phyloP scores from a whole-genome alignment of 129 eudicot genomes.

The Ambrosia artemisiifolia region DNA sequence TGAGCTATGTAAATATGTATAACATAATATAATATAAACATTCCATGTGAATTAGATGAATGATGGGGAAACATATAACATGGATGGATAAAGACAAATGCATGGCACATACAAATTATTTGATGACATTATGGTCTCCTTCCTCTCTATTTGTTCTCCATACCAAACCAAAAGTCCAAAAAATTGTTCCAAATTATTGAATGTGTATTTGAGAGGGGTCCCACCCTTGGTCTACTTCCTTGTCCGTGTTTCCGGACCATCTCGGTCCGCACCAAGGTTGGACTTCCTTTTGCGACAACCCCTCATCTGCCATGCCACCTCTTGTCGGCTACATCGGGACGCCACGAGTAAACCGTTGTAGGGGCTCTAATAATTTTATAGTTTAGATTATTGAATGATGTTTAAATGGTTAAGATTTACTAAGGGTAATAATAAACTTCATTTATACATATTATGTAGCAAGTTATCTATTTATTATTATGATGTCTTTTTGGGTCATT shows the following conservation, averaged over 20 bases:
- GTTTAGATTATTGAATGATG: not conserved
- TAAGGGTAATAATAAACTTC: not conserved
- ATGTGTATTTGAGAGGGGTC: too few species aligned
- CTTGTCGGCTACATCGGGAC: too few species aligned
- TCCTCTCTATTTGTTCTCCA: not conserved
- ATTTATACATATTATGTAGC: not conserved
- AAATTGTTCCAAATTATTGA: constrained; percentile 3
- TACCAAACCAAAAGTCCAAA: not conserved
- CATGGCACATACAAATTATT: constrained; percentile 28
- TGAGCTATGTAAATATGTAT: not conserved
- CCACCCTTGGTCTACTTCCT: too few species aligned
- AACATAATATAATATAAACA: not conserved
- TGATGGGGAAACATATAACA: constrained; percentile 18
- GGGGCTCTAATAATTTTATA: not conserved
- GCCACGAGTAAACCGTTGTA: too few species aligned
- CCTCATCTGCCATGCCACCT: too few species aligned
- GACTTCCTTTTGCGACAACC: too few species aligned
- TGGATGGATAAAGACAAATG: constrained; percentile 17
- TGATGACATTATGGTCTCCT: constrained; percentile 12
- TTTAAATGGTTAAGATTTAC: not conserved
- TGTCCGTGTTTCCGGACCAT: too few species aligned
- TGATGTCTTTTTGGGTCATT: not conserved
- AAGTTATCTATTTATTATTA: not conserved
- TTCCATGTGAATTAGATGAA: constrained; percentile 16
- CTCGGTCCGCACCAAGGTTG: too few species aligned